phyloP scores from a whole-genome alignment of 1,284 basidiomycete genomes.

The Quambalaria eucalypti region DNA sequence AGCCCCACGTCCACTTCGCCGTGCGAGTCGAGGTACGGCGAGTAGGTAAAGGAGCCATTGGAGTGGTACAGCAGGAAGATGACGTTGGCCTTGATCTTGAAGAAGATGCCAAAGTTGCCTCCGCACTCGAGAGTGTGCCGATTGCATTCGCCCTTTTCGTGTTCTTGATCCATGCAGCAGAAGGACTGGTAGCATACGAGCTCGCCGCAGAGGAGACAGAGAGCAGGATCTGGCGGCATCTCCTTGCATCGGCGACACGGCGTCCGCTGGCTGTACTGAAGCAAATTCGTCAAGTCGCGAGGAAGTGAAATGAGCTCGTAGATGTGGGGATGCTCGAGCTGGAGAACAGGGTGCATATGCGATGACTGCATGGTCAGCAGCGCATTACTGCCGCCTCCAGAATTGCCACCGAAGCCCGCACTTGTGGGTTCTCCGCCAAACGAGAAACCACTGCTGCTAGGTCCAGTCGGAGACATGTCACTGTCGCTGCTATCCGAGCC shows the following conservation, averaged over 20 bases:
- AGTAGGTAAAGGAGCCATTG: constrained; percentile 75
- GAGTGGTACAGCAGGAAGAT: constrained; percentile 81
- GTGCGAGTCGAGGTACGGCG: constrained; percentile 88
- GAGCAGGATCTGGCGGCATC: constrained; percentile 73
- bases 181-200: constrained; percentile 84
- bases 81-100: constrained; percentile 85
- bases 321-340: constrained; percentile 65
- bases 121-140: constrained; percentile 90
- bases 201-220: constrained; percentile 83
- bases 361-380: constrained; percentile 14
- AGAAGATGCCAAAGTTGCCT: constrained; percentile 77
- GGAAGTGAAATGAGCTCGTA: constrained; percentile 81
- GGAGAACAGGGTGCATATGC: constrained; percentile 49
- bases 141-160: constrained; percentile 69
- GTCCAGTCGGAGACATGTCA: no score
- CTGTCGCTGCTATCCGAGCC: no score
- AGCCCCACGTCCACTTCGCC: constrained; percentile 88
- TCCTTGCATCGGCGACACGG: constrained; percentile 70
- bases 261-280: constrained; percentile 61
- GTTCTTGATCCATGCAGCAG: constrained; percentile 67
- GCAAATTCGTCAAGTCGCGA: constrained; percentile 69
- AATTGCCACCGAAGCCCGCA: constrained; percentile 1
- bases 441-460: no score
- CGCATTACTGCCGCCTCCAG: constrained; percentile 5
- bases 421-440: neutral